Conservation (phyloP, 345 rosid genomes). For the rapeseed (Brassica napus) region DNA sequence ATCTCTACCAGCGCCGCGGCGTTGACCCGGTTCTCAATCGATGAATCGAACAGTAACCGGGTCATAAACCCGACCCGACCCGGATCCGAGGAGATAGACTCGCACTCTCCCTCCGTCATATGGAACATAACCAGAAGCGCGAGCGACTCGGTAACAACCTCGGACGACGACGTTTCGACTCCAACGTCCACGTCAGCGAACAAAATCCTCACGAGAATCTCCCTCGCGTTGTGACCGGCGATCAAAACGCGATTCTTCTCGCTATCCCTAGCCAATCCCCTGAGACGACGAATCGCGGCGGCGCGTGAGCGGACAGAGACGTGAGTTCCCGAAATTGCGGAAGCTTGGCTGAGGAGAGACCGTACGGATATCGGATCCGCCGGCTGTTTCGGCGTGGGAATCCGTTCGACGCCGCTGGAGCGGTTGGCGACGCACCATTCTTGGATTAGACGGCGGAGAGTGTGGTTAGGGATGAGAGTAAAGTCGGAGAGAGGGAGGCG, state of each 20-base stretch:
- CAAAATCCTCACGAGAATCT: slow-evolving; percentile 44
- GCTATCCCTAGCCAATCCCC: slow-evolving; percentile 83
- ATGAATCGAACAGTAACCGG: slow-evolving; percentile 56
- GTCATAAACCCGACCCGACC: slow-evolving; percentile 48
- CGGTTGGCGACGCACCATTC: slow-evolving; percentile 97
- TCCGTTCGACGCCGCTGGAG: slow-evolving; percentile 73
- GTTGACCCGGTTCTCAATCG: slow-evolving; percentile 69
- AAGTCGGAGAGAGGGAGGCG: slow-evolving; percentile 74
- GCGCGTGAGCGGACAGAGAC: slow-evolving; percentile 54
- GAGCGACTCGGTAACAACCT: slow-evolving; percentile 63
- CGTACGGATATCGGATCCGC: slow-evolving; percentile 77
- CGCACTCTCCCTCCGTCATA: slow-evolving; percentile 67
- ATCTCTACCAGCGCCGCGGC: slow-evolving; percentile 79
- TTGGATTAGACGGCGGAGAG: slow-evolving; percentile 95
- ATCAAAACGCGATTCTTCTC: slow-evolving; percentile 76
- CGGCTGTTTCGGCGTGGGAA: slow-evolving; percentile 96
- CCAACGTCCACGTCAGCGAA: slow-evolving; percentile 44
- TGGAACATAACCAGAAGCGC: slow-evolving; percentile 65
- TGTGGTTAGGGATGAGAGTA: slow-evolving; percentile 93
- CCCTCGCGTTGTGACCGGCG: slow-evolving; percentile 60
- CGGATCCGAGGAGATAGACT: slow-evolving; percentile 53
- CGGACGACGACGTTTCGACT: slow-evolving; percentile 27
- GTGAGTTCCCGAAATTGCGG: slow-evolving; percentile 45
- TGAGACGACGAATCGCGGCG: slow-evolving; percentile 73
- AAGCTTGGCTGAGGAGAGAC: slow-evolving; percentile 58